These are phyloP conservation scores for Nannochloropsis salina DNA, from an alignment of 108 stramenopile species.

Conservation along the genomic window DNA sequence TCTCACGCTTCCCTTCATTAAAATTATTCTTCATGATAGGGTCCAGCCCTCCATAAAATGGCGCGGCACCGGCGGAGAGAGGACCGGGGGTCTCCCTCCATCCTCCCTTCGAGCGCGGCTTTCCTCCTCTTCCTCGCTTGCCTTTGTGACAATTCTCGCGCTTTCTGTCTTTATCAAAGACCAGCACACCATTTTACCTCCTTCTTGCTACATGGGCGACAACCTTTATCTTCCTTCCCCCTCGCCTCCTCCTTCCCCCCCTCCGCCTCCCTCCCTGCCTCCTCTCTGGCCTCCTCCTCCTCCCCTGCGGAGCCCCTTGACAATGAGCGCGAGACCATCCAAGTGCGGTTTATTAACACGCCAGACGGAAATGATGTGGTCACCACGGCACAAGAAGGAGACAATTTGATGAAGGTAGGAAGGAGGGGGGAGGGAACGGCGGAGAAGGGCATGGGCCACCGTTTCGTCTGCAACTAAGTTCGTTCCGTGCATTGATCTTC, in stretches of 20 bases:
- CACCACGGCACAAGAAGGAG: constrained; percentile 26
- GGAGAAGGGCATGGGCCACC: not conserved
- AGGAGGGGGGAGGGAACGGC: not conserved
- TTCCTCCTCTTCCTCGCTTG: not conserved
- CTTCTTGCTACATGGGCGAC: not conserved
- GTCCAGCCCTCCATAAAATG: not conserved
- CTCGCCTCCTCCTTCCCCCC: not conserved
- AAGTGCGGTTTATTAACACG: constrained; percentile 45
- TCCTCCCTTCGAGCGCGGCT: not conserved
- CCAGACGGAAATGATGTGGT: constrained; percentile 32
- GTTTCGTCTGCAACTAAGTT: not conserved
- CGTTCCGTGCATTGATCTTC: not conserved
- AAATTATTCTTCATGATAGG: no score
- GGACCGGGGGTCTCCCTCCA: no score
- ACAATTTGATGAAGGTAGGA: constrained; percentile 27
- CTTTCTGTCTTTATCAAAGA: constrained; percentile 1
- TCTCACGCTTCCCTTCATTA: no score
- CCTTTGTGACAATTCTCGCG: not conserved
- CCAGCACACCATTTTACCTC: not conserved
- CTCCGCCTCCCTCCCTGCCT: not conserved
- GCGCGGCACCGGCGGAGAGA: constrained; percentile 11
- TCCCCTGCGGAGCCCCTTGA: not conserved
- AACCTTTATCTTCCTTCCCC: not conserved
- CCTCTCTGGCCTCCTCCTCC: not conserved
- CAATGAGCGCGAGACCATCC: not conserved